A percentile compares a stretch with the other conserved stretches of the same genome.
Evolutionary conservation across 78 protist genomes (phyloP).

Genomic region (Polysphondylium violaceum): DNA sequence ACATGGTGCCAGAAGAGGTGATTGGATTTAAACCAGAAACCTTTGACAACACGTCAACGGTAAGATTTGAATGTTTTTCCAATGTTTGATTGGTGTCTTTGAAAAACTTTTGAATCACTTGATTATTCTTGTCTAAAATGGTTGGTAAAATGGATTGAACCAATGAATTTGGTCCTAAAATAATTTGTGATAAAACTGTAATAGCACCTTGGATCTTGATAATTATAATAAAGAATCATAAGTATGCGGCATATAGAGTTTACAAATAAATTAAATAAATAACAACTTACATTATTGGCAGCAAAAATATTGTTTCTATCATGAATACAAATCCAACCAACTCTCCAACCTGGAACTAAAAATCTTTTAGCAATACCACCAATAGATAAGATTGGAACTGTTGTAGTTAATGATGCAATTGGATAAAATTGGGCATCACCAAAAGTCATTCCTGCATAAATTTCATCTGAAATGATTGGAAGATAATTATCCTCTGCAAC

Average conservation of each 20-base stretch:
- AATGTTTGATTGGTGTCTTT: constrained; percentile 54
- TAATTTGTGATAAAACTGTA: constrained; percentile 77
- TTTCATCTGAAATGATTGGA: constrained; percentile 96
- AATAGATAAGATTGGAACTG: constrained; percentile 88
- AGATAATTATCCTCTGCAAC: constrained; percentile 86
- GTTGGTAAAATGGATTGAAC: constrained; percentile 86
- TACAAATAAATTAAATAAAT: not conserved
- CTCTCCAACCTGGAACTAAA: constrained; percentile 96
- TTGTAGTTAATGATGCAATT: constrained; percentile 71
- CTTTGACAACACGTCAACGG: constrained; percentile 46
- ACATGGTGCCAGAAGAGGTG: constrained; percentile 94
- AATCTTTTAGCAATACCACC: constrained; percentile 97
- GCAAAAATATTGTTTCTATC: constrained; percentile 79
- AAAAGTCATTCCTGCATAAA: constrained; percentile 92
- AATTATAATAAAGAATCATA: not conserved
- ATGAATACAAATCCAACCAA: constrained; percentile 94
- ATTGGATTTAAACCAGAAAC: constrained; percentile 83
- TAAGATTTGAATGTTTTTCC: constrained; percentile 78
- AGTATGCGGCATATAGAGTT: not conserved
- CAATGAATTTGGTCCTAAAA: constrained; percentile 91
- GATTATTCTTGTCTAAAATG: constrained; percentile 54
- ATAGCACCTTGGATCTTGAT: constrained; percentile 61
- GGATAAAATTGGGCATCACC: constrained; percentile 57
- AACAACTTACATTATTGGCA: not conserved
- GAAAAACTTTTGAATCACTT: constrained; percentile 37